phyloP scores from a whole-genome alignment of 768 basidiomycete species.

The Naematelia encephala region DNA sequence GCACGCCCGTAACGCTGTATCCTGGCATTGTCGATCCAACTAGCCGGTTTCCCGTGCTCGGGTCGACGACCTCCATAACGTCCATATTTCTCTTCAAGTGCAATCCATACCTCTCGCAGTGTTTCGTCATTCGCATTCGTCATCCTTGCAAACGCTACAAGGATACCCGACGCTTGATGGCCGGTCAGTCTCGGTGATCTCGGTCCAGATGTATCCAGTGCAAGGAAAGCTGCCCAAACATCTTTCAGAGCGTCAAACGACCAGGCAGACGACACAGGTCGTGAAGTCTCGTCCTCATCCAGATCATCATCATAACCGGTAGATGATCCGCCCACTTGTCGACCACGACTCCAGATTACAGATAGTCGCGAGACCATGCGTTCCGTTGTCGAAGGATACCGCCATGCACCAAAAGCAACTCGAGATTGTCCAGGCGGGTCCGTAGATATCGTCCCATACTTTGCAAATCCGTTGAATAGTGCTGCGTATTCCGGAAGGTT shows the following conservation, averaged over 20 bases:
- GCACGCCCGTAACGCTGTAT: neutral
- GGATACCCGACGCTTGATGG: conserved; percentile 26
- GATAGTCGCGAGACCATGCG: neutral
- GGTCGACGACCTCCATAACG: conserved; percentile 26
- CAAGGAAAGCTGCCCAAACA: conserved; percentile 31
- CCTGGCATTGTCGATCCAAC: neutral
- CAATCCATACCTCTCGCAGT: conserved; percentile 28
- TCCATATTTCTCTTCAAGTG: conserved; percentile 40
- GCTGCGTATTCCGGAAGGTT: conserved; percentile 31
- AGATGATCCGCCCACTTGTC: neutral
- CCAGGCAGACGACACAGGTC: conserved; percentile 13
- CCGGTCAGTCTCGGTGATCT: conserved; percentile 22
- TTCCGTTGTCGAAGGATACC: neutral
- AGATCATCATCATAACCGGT: neutral
- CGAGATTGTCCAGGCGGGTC: neutral
- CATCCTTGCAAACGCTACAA: conserved; percentile 36
- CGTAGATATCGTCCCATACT: conserved; percentile 22
- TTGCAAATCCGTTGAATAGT: conserved; percentile 44
- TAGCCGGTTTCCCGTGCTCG: too few relatives aligned
- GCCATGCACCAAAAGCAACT: neutral
- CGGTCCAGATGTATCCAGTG: conserved; percentile 10
- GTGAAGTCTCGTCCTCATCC: neutral
- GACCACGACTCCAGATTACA: neutral
- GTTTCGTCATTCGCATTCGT: conserved; percentile 24
- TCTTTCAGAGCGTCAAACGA: conserved; percentile 22